A percentile compares a stretch with the other conserved stretches of the same genome.
phyloP scores from a whole-genome alignment of 345 rosid species.

The Abelmoschus esculentus region DNA sequence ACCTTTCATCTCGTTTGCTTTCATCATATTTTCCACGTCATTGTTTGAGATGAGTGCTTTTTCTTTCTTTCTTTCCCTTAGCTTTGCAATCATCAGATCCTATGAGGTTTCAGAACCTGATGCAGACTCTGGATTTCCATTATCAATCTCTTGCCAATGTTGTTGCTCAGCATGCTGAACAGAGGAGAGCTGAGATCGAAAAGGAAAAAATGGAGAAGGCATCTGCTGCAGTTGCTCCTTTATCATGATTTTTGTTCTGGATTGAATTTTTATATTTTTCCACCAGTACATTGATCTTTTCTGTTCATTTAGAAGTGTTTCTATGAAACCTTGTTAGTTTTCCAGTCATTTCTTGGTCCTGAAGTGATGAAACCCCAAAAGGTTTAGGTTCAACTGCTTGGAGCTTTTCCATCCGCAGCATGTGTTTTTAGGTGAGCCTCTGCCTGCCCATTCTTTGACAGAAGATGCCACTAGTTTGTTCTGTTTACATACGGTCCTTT shows the following conservation, averaged over 20 bases:
- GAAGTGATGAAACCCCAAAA: neutral
- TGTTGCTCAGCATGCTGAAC: slow-evolving; percentile 89
- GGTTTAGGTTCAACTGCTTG: slow-evolving; percentile 2
- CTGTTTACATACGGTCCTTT: neutral
- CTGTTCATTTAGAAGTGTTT: slow-evolving; percentile 17
- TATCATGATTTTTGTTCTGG: slow-evolving; percentile 21
- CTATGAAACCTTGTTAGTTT: slow-evolving; percentile 7
- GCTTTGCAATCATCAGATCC: slow-evolving; percentile 73
- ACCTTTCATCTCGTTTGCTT: neutral
- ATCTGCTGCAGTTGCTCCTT: slow-evolving; percentile 19
- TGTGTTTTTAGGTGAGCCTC: neutral
- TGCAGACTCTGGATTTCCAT: slow-evolving; percentile 69
- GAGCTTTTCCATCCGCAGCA: too few species aligned
- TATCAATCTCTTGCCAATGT: slow-evolving; percentile 85
- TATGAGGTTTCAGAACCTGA: slow-evolving; percentile 73
- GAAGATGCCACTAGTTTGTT: neutral
- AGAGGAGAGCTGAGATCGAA: slow-evolving; percentile 81
- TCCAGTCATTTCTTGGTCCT: slow-evolving; percentile 22
- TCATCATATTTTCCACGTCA: neutral
- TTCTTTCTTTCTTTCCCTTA: slow-evolving; percentile 9
- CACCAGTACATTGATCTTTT: slow-evolving; percentile 12
- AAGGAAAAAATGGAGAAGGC: slow-evolving; percentile 81
- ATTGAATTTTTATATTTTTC: slow-evolving; percentile 12
- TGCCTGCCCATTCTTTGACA: slow-evolving; percentile 19
- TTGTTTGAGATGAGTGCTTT: neutral